Base-by-base conservation (phyloP, 805 yeast species). In the Starmerella potacharoeniae region DNA sequence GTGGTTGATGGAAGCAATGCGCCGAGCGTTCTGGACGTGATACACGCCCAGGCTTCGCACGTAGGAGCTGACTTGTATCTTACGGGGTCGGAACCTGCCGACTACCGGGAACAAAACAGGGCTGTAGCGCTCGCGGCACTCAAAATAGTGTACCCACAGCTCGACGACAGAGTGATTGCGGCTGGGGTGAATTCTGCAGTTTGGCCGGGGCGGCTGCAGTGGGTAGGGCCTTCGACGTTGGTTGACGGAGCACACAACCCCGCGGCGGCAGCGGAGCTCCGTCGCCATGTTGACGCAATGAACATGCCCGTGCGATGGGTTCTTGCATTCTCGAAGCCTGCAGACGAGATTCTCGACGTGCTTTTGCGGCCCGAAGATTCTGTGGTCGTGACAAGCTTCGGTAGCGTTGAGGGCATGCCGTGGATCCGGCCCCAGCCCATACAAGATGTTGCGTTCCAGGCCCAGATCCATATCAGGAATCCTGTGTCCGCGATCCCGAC, bases 231-330 rank as follows among this genome's bases (percentile, higher is more conserved):
- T 0, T 59, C 62, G 1, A 67, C 81, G 0, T 68, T 93, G 4
- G 64, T 93, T 2, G 97, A 91, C 69, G 97, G 97, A 2, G 97
- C 97, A 0, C 97, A 93, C 67, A 93, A 93, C 66, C 81, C 80
- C 6, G 80, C 82, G 57, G 95, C 97, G 0, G 93, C 96, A 0
- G 68, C 70, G n/a, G 87, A 84, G 63, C 71, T 93, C 34, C 77
- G 76, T 0, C 74, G 74, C 41, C 87, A 74, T 65, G 68, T 89
- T 1, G 67, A 73, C 1, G 57, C 64, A 41, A 64, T 68, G 1
- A 41, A 55, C 44, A 60, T 58, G 58, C 69, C 77, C 59, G 58
- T 80, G 2, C 72, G 78, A 0, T 87, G 83, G 67, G 74, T 91
- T 0, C 68, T 88, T 44, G 96, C 88, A 0, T 77, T 89, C 42